Percentiles rank a stretch among this genome's conserved stretches.
Conservation (phyloP, 257 asterid genomes). For the Linderniella brevidens region DNA sequence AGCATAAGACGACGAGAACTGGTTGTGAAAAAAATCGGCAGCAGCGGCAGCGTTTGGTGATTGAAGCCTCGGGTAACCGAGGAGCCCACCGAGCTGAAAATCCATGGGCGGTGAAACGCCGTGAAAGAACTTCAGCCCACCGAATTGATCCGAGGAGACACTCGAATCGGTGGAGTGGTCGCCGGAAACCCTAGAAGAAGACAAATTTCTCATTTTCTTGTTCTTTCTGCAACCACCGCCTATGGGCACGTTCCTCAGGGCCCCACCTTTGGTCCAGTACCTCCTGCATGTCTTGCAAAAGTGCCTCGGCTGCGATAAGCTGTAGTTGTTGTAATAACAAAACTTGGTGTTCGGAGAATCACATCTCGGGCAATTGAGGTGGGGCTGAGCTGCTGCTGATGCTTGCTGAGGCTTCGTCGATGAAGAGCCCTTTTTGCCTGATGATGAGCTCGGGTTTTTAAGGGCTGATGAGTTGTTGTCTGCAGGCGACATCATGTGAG, state of each 20-base stretch:
- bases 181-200: conserved; percentile 30
- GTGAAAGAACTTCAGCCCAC: conserved; percentile 55
- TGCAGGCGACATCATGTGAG: conserved; percentile 19
- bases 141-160: conserved; percentile 23
- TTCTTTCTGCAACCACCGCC: conserved; percentile 89
- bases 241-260: conserved; percentile 73
- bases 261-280: conserved; percentile 94
- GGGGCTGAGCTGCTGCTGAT: conserved; percentile 33
- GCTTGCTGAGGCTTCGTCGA: conserved; percentile 5
- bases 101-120: conserved; percentile 76
- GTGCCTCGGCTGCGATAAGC: conserved; percentile 83
- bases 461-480: conserved; percentile 13
- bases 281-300: conserved; percentile 89
- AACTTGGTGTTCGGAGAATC: conserved; percentile 86
- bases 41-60: conserved; percentile 8
- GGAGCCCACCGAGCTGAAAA: conserved; percentile 41
- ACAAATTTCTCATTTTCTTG: conserved; percentile 34
- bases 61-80: conserved; percentile 19
- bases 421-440: conserved; percentile 21
- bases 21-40: conserved; percentile 14
- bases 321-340: conserved; percentile 89
- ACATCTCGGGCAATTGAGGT: conserved; percentile 71
- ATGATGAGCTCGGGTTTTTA: conserved; percentile 23
- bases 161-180: conserved; percentile 16
- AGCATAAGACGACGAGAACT: conserved; percentile 25